Base-by-base conservation (phyloP, 352 stramenopile species). In the Pythium dissotocum region DNA sequence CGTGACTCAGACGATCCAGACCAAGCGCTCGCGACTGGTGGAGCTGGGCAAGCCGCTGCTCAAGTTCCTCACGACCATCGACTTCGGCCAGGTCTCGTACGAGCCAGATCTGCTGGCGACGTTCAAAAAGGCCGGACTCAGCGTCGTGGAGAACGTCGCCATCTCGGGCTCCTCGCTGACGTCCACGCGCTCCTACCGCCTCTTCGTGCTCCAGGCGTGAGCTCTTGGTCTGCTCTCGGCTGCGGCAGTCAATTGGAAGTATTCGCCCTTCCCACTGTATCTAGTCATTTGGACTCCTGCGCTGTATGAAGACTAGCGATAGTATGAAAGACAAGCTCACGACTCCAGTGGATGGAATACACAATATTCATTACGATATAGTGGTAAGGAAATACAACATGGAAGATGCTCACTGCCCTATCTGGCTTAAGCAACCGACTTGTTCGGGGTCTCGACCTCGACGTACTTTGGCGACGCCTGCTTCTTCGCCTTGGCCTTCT, bases 1-100 rank as follows among this genome's bases (percentile, higher is more conserved):
- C 78, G 83, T 97, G 49, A 98, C 93, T 40, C 91, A 98, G 70
- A 98, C 93, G 32, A 97, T 97, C 78, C 93, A 98, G 77, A 93
- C 84, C 32, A 65, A 75, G 57, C 77, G 75, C 48, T 93, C 82
- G 48, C 81, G 74, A 68, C 51, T 93, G 55, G 78, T 87, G 44
- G 81, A 93, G 72, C 59, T 87, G 21, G 76, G 90, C 60, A 98
- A 98, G 73, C 90, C 90, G 40, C 70, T 97, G 59, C 77, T 98
- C 67, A 97, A 97, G 79, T 97, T 96, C 76, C 75, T 95, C 67
- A 97, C 90, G 67, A 97, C 91, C 30, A 95, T 98, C 72, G 93
- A 98, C 70, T 98, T 98, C 76, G 93, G 93, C 55, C 73, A 89
- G 44, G 80, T 97, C 24, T 91, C 92, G 59, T 95, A 90, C 71